phyloP scores from a whole-genome alignment of 208 protist genomes.

The Leishmania amazonensis region DNA sequence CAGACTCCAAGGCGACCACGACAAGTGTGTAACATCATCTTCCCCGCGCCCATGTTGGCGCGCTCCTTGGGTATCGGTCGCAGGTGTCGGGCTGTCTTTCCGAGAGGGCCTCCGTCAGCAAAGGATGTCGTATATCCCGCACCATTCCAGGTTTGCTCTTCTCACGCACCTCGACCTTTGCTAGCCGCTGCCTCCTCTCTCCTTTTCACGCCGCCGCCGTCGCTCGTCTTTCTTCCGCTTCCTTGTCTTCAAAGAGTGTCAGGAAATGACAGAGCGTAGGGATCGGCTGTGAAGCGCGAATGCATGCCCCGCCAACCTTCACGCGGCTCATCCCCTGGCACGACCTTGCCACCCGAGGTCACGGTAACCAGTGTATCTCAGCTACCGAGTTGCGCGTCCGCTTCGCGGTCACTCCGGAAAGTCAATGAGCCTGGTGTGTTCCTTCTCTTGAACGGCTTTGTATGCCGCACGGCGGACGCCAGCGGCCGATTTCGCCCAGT shows the following conservation, averaged over 20 bases:
- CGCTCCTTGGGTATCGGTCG: too few relatives aligned
- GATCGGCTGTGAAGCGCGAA: background rate
- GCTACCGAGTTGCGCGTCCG: background rate
- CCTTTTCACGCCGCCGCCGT: background rate
- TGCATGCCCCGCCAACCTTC: background rate
- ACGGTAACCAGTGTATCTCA: background rate
- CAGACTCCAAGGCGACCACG: background rate
- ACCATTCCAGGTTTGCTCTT: background rate
- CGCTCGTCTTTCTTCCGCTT: background rate
- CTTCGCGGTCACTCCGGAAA: background rate
- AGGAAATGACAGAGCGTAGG: background rate
- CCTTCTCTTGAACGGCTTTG: slow-evolving; percentile 70
- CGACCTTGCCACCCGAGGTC: background rate
- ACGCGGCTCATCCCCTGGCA: background rate
- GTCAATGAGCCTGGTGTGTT: slow-evolving; percentile 31
- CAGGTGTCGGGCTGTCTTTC: background rate
- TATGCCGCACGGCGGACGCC: slow-evolving; percentile 60
- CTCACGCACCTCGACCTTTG: background rate
- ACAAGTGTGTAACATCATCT: background rate
- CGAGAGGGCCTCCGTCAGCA: background rate
- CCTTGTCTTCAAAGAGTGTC: background rate
- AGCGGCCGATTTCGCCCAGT: slow-evolving; percentile 57
- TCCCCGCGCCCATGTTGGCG: background rate
- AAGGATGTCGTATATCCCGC: too few relatives aligned
- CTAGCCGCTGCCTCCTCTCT: background rate